Conservation (phyloP, 306 rosid species). For the Cucurbita pepo region DNA sequence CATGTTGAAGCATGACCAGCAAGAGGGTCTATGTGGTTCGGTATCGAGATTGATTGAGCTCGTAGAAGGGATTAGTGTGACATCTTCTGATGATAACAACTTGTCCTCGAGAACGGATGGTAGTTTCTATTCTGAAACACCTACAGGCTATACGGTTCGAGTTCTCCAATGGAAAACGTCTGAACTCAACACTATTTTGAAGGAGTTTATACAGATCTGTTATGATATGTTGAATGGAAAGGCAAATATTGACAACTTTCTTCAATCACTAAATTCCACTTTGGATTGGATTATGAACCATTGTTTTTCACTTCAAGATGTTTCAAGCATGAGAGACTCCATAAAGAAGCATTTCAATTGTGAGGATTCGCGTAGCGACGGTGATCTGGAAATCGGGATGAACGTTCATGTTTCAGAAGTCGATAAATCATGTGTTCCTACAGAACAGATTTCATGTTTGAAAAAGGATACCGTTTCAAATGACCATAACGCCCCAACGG, state of each 20-base stretch:
- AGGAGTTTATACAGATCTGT: conserved; percentile 50
- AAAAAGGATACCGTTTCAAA: not conserved
- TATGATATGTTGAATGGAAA: conserved; percentile 52
- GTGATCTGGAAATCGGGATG: conserved; percentile 47
- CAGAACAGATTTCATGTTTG: conserved; percentile 13
- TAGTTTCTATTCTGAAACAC: conserved; percentile 24
- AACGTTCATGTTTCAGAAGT: conserved; percentile 21
- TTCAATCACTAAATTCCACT: conserved; percentile 34
- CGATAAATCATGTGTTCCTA: conserved; percentile 19
- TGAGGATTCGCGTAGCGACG: conserved; percentile 76
- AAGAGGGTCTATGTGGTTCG: conserved; percentile 27
- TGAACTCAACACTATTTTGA: conserved; percentile 42
- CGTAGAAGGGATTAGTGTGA: conserved; percentile 55
- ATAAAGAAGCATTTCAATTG: conserved; percentile 72
- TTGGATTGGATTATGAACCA: conserved; percentile 87
- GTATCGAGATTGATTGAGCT: conserved; percentile 64
- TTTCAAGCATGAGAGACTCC: conserved; percentile 70
- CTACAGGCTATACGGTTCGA: conserved; percentile 56
- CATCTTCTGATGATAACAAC: conserved; percentile 28
- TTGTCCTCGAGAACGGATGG: conserved; percentile 22
- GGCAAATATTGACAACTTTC: conserved; percentile 33
- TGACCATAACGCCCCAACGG: conserved; percentile 13
- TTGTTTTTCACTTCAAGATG: conserved; percentile 86
- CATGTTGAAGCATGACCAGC: not conserved
- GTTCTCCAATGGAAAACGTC: conserved; percentile 84